Evolutionary conservation across 805 yeast species (phyloP).

Genomic region (Naumovozyma dairenensis): DNA sequence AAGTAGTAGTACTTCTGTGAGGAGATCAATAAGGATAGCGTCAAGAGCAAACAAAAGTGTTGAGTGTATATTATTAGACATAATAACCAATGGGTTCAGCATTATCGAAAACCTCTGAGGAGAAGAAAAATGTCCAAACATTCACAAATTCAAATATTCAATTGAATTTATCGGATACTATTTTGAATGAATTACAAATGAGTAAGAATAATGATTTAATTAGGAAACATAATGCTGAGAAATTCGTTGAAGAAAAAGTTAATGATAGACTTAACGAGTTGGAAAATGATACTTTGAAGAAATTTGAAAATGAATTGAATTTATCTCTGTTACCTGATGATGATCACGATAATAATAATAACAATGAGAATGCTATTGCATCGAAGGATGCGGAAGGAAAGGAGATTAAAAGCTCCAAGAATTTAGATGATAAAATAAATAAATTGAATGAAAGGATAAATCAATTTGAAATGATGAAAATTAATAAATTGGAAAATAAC

Average conservation of each 20-base stretch:
- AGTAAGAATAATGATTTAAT: constrained; percentile 61
- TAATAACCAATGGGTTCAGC: too few species aligned
- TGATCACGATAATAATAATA: constrained; percentile 26
- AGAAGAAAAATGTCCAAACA: too few species aligned
- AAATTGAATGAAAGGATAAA: constrained; percentile 24
- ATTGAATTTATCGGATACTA: constrained; percentile 55
- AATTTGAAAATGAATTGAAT: constrained; percentile 42
- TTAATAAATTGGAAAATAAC: too few species aligned
- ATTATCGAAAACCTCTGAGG: too few species aligned
- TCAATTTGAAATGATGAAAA: too few species aligned
- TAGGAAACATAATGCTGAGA: constrained; percentile 58
- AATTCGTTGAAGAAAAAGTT: constrained; percentile 57
- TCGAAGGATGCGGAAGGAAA: constrained; percentile 25
- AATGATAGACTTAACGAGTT: constrained; percentile 44
- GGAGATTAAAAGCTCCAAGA: constrained; percentile 31
- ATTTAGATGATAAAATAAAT: constrained; percentile 21
- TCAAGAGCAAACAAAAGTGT: too few species aligned
- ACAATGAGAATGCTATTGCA: constrained; percentile 14
- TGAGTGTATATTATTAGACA: too few species aligned
- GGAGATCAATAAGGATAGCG: too few species aligned
- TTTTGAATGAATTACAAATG: constrained; percentile 52
- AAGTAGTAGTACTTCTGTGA: too few species aligned
- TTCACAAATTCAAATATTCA: constrained; percentile 66
- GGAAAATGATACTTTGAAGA: constrained; percentile 41
- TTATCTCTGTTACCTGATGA: constrained; percentile 31